Conservation (phyloP, 306 rosid species). For the Dryas drummondii region DNA sequence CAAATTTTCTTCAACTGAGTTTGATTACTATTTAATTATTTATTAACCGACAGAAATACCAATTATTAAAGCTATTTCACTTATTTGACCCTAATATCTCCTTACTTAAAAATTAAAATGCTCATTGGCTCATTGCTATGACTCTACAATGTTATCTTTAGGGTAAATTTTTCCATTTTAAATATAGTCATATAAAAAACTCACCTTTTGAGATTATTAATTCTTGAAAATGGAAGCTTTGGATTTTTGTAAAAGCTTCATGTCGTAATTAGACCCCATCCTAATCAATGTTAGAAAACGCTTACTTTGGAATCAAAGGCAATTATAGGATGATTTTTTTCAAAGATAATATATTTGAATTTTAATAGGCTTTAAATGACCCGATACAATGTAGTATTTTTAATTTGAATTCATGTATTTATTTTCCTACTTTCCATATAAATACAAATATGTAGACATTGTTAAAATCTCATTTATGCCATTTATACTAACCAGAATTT, state of each 20-base stretch:
- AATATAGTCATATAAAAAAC: too few species aligned
- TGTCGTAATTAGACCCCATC: background rate
- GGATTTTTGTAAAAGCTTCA: background rate
- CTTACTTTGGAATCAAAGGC: too few species aligned
- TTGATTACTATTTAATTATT: conserved; percentile 17
- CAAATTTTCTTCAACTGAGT: conserved; percentile 2
- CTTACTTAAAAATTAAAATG: background rate
- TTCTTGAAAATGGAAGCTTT: background rate
- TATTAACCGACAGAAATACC: conserved; percentile 21
- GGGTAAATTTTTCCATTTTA: background rate
- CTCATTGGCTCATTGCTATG: background rate
- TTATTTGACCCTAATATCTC: background rate
- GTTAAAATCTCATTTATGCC: too few species aligned
- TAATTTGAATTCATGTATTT: too few species aligned
- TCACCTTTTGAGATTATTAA: background rate
- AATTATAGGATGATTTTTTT: too few species aligned
- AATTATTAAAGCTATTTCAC: conserved; percentile 3
- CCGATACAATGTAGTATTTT: too few species aligned
- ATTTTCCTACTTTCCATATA: too few species aligned
- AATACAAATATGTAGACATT: too few species aligned
- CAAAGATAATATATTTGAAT: too few species aligned
- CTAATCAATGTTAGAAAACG: too few species aligned
- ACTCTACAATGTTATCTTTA: background rate
- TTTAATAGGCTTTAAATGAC: too few species aligned
- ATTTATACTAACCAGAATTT: too few species aligned